Evolutionary conservation across 805 yeast genomes (phyloP).

Genomic region (Millerago galiae): DNA sequence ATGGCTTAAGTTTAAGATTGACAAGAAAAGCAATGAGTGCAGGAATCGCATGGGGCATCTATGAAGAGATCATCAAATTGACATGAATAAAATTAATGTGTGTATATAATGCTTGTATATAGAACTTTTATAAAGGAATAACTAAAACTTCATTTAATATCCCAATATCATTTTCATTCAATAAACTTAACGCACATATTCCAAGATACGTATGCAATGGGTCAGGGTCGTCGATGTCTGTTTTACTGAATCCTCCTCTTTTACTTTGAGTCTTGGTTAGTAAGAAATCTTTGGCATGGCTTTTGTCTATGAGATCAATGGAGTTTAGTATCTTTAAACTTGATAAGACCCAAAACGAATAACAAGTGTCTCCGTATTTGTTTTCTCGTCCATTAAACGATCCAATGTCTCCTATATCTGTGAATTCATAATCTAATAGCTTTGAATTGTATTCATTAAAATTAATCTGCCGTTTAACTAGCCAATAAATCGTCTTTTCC

Average conservation of each 20-base stretch:
- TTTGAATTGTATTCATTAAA: constrained; percentile 26
- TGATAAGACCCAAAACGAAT: constrained; percentile 76
- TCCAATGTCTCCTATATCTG: constrained; percentile 52
- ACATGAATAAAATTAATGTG: neutral
- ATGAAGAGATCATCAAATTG: constrained; percentile 71
- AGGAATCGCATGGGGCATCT: constrained; percentile 95
- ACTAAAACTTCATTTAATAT: neutral
- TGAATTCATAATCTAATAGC: constrained; percentile 25
- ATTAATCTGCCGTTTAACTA: constrained; percentile 55
- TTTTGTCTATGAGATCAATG: constrained; percentile 29
- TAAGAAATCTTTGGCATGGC: constrained; percentile 37
- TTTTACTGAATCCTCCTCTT: constrained; percentile 75
- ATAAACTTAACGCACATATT: constrained; percentile 39
- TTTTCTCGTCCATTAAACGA: constrained; percentile 86
- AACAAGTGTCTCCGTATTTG: constrained; percentile 81
- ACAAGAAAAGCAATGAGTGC: constrained; percentile 85
- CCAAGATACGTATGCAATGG: constrained; percentile 64
- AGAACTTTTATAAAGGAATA: neutral
- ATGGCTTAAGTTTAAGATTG: constrained; percentile 77
- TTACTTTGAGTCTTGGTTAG: constrained; percentile 54
- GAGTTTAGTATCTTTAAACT: constrained; percentile 30
- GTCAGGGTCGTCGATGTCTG: constrained; percentile 59
- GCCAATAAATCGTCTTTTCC: constrained; percentile 46
- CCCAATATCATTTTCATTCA: constrained; percentile 2
- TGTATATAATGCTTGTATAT: neutral